phyloP scores from a whole-genome alignment of 306 rosid genomes.

The Hylodesmum podocarpum region DNA sequence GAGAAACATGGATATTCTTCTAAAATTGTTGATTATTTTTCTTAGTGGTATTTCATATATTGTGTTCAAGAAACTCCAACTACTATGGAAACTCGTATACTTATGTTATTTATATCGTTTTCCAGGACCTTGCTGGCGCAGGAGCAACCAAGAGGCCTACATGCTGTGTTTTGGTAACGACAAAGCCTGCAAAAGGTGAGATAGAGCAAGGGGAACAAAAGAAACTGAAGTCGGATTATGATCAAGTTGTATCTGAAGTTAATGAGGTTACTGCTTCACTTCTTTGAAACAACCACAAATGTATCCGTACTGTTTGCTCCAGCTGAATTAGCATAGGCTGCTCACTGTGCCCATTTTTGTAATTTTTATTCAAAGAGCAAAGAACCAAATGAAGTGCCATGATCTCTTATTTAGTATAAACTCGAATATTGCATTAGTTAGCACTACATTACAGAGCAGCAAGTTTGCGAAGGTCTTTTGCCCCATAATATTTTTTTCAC shows the following conservation, averaged over 20 bases:
- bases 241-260: constrained; percentile 67
- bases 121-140: constrained; percentile 91
- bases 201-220: constrained; percentile 62
- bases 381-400: constrained; percentile 10
- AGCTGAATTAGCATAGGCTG: constrained; percentile 3
- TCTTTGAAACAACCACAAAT: constrained; percentile 49
- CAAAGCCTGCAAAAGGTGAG: constrained; percentile 84
- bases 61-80: not conserved
- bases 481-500: constrained; percentile 72
- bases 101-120: not conserved
- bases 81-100: not conserved
- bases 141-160: constrained; percentile 99
- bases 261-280: constrained; percentile 55
- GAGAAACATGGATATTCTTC: not conserved
- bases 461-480: constrained; percentile 66
- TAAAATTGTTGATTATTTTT: not conserved
- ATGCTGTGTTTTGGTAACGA: constrained; percentile 80
- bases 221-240: constrained; percentile 67
- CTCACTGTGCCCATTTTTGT: not conserved
- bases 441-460: constrained; percentile 80
- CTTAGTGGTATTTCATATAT: not conserved
- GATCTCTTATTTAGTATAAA: constrained; percentile 34
- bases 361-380: constrained; percentile 1
- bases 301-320: constrained; percentile 5
- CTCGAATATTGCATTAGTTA: constrained; percentile 86